Conservation (phyloP, 2,329 filamentous ascomycete species). For the Talaromyces sp. region DNA sequence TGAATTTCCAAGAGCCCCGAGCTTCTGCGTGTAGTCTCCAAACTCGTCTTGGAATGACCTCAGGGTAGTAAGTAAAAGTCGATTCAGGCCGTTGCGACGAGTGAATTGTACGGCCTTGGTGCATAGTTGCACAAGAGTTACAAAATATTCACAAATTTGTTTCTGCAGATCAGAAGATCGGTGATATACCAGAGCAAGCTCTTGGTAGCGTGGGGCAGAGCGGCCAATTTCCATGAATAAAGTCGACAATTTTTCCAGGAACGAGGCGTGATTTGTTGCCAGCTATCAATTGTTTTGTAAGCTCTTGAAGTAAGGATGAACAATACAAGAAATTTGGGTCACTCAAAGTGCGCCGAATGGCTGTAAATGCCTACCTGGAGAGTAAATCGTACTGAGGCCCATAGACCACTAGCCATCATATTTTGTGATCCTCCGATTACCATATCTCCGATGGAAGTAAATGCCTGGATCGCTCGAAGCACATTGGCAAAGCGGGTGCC, state of each 20-base stretch:
- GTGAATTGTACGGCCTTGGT: neutral
- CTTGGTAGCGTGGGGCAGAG: conserved; percentile 1
- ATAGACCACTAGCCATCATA: conserved; percentile 9
- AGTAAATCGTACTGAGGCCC: conserved; percentile 9
- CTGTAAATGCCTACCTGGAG: neutral
- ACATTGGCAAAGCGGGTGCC: conserved; percentile 5
- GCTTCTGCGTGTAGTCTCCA: neutral
- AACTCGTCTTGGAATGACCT: neutral
- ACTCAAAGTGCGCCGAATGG: neutral
- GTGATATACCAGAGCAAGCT: conserved; percentile 5
- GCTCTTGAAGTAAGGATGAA: neutral
- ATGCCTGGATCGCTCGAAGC: conserved; percentile 7
- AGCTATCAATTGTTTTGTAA: neutral
- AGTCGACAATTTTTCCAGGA: neutral
- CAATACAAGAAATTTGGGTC: neutral
- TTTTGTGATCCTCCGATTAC: conserved; percentile 4
- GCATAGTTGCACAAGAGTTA: neutral
- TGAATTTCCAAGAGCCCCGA: neutral
- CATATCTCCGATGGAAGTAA: conserved; percentile 3
- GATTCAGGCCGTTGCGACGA: neutral
- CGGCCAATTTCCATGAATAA: conserved; percentile 5
- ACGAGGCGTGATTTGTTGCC: neutral
- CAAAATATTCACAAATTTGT: neutral
- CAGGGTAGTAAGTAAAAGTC: neutral
- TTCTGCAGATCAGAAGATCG: neutral